Percentiles rank a stretch among this genome's conserved stretches.
Conservation (phyloP, 1,284 basidiomycete genomes). For the Moesziomyces sp. region DNA sequence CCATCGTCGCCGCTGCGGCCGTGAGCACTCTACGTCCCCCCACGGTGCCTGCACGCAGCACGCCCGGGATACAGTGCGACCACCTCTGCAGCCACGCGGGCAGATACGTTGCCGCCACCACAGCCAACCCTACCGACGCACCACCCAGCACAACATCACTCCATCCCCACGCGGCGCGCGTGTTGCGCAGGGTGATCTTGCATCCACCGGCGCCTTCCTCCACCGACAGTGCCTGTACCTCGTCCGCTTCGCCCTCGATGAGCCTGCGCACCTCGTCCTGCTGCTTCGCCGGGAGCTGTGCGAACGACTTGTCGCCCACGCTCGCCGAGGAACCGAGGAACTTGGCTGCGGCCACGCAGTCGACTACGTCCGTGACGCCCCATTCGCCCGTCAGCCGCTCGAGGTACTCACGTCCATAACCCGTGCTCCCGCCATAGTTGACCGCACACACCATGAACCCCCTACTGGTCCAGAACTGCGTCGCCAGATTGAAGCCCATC, state of each 20-base stretch:
- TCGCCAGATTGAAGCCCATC: conserved; percentile 71
- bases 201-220: conserved; percentile 30
- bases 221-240: conserved; percentile 1
- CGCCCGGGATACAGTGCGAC: conserved; percentile 18
- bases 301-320: conserved; percentile 9
- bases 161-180: conserved; percentile 12
- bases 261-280: conserved; percentile 14
- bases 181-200: conserved; percentile 36
- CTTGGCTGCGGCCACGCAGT: conserved; percentile 73
- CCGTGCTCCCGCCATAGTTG: conserved; percentile 78
- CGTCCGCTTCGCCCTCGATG: conserved; percentile 1
- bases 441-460: conserved; percentile 73
- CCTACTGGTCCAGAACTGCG: conserved; percentile 71
- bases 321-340: conserved; percentile 69
- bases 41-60: conserved; percentile 3
- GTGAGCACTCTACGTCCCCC: not conserved
- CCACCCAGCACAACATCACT: conserved; percentile 10
- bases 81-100: conserved; percentile 10
- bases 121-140: conserved; percentile 6
- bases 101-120: conserved; percentile 5
- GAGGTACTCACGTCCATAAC: conserved; percentile 70
- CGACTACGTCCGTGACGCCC: conserved; percentile 77
- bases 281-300: conserved; percentile 17
- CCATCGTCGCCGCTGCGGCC: conserved; percentile 1
- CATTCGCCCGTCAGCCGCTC: conserved; percentile 75